Conservation (phyloP, 208 protist species). For the Crithidia brevicula region DNA sequence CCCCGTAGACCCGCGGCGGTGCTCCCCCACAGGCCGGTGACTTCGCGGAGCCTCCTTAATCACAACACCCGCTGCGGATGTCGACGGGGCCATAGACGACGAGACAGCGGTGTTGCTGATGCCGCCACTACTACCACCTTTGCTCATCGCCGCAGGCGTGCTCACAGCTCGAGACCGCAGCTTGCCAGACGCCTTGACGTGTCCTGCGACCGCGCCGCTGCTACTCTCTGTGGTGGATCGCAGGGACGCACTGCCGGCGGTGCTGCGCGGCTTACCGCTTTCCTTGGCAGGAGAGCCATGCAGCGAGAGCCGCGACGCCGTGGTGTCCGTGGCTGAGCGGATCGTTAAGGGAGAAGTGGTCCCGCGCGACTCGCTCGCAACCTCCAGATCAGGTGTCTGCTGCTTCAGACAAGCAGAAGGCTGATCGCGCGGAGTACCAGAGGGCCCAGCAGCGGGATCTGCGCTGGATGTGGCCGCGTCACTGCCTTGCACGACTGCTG, state of each 20-base stretch:
- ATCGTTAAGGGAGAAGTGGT: background rate
- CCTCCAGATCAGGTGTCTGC: background rate
- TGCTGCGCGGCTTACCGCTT: slow-evolving; percentile 1
- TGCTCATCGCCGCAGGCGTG: background rate
- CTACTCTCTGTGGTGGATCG: background rate
- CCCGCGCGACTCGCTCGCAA: background rate
- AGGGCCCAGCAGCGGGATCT: no score
- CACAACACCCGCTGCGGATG: background rate
- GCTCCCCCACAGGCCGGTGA: background rate
- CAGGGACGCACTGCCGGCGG: slow-evolving; percentile 1
- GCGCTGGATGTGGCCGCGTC: no score
- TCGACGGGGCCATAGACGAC: background rate
- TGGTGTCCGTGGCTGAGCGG: slow-evolving; percentile 15
- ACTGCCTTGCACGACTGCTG: background rate
- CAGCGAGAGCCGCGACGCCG: background rate
- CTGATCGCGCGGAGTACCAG: no score
- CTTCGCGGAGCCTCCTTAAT: slow-evolving; percentile 6
- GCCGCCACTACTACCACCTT: background rate
- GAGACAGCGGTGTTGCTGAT: background rate
- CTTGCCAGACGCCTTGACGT: background rate
- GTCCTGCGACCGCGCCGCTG: background rate
- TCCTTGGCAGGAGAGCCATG: background rate
- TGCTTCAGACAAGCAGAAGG: background rate
- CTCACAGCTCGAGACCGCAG: background rate
- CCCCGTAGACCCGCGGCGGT: background rate